Evolutionary conservation across 257 asterid species (phyloP), one percentile per base, ranked within the genome.

Genomic region (Ajuga chamaepitys): DNA sequence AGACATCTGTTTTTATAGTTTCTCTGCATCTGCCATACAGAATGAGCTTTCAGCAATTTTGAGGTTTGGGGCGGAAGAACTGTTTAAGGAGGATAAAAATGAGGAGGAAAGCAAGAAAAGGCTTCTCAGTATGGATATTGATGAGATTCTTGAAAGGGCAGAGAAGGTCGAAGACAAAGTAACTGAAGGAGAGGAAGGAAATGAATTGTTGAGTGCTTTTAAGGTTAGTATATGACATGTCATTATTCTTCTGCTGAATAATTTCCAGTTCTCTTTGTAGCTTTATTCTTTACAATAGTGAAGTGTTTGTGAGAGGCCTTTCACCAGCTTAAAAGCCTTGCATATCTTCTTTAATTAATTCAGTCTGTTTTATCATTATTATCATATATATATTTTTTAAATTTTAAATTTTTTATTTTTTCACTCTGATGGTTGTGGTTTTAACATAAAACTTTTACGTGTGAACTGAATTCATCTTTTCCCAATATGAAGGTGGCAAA

Each of bases 41-140:
- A 94, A 86, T 74, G 99, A 94, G 88, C 97, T 94, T 62, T 88
- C 98, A 38, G 99, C 99, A 35, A 94, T 94, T 75, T 77, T 94
- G 87, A 82, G 96, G 82, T 94, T 94, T 82, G 99, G 99, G 68
- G 99, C 99, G 12, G 99, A 94, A 80, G 99, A 94, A 71, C 80
- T 94, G 37, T 94, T 94, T 48, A 90, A 90, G 81, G 99, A 94
- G 74, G 98, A 94, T 26, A 82, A 78, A 64, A 88, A 88, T 75
- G 99, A 90, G 0, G 99, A 94, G 76, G 99, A 94, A 74, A 90
- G 89, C 85, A 94, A 94, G 81, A 90, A 83, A 71, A 82, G 86
- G 84, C 95, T 94, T 77, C 90, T 94, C 32, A 84, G 93, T 76
- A 80, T 94, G 95, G 93, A 89, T 73, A 90, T 94, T 73, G 98